Conservation (phyloP, 2,329 filamentous ascomycete species). For the Leptographium radiaticola region DNA sequence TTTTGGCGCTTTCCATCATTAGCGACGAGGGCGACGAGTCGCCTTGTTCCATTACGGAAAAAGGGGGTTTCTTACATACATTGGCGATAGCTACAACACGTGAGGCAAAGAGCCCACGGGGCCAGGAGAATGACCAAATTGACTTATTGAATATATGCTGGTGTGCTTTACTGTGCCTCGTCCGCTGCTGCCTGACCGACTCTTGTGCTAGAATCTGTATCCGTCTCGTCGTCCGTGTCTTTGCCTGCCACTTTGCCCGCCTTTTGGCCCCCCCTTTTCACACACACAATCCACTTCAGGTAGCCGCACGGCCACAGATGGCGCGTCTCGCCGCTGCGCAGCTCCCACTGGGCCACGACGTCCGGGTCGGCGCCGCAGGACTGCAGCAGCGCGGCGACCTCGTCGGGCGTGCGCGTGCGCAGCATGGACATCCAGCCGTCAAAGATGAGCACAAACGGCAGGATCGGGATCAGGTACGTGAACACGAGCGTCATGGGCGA, state of each 20-base stretch:
- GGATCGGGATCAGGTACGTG: slow-evolving; percentile 51
- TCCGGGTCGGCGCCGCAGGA: slow-evolving; percentile 30
- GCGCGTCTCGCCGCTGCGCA: slow-evolving; percentile 31
- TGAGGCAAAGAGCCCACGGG: slow-evolving; percentile 1
- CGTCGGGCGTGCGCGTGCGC: slow-evolving; percentile 52
- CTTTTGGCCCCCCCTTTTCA: slow-evolving; percentile 18
- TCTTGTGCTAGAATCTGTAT: too few relatives aligned
- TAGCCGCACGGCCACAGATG: slow-evolving; percentile 39
- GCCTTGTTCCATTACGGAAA: not conserved
- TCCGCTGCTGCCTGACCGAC: too few relatives aligned
- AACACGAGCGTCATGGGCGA: slow-evolving; percentile 47
- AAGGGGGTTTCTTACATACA: not conserved
- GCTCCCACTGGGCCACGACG: slow-evolving; percentile 28
- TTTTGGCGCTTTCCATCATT: not conserved
- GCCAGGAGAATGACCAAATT: not conserved
- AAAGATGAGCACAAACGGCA: slow-evolving; percentile 54
- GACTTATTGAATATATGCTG: too few relatives aligned
- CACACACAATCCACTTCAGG: slow-evolving; percentile 38
- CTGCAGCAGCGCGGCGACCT: slow-evolving; percentile 47
- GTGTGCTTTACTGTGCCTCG: too few relatives aligned
- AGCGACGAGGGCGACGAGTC: not conserved
- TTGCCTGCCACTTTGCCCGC: not conserved
- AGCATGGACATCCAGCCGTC: slow-evolving; percentile 57
- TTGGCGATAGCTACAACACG: not conserved
- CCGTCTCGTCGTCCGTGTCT: not conserved